Percentiles rank a stretch among this genome's conserved stretches.
Conservation (phyloP, 73 alveolate species). For the Loxodes magnus region DNA sequence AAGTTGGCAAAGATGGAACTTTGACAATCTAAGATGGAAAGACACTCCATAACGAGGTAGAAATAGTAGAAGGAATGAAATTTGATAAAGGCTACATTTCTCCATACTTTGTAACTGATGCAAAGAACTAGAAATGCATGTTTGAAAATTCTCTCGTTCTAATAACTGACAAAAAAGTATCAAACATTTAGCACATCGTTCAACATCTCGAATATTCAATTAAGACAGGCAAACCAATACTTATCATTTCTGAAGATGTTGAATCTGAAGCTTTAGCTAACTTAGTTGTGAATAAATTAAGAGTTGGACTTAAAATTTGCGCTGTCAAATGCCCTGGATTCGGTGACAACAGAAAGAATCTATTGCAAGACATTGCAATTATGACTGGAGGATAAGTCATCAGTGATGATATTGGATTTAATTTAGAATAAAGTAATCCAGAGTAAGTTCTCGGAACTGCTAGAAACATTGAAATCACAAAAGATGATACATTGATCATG, state of each 20-base stretch:
- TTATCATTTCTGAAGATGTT: constrained; percentile 94
- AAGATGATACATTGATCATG: constrained; percentile 93
- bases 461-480: constrained; percentile 73
- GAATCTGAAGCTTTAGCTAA: constrained; percentile 93
- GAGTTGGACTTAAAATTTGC: constrained; percentile 93
- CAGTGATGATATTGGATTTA: constrained; percentile 85
- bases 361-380: constrained; percentile 83
- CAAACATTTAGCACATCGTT: constrained; percentile 76
- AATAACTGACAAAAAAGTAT: constrained; percentile 88
- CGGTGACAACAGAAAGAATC: constrained; percentile 94
- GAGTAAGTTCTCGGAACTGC: constrained; percentile 78
- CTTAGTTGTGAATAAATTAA: constrained; percentile 82
- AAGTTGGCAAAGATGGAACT: constrained; percentile 94
- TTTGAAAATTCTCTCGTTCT: constrained; percentile 88
- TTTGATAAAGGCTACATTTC: constrained; percentile 96
- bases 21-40: constrained; percentile 88
- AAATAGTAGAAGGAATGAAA: constrained; percentile 94
- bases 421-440: constrained; percentile 56
- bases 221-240: constrained; percentile 66
- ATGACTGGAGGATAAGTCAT: constrained; percentile 87
- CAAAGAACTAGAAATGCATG: constrained; percentile 74
- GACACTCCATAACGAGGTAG: constrained; percentile 94
- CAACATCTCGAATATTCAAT: constrained; percentile 77
- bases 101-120: constrained; percentile 95
- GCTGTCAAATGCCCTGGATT: constrained; percentile 97